phyloP scores from a whole-genome alignment of 352 stramenopile species.

The Globisporangium acanthophoron region DNA sequence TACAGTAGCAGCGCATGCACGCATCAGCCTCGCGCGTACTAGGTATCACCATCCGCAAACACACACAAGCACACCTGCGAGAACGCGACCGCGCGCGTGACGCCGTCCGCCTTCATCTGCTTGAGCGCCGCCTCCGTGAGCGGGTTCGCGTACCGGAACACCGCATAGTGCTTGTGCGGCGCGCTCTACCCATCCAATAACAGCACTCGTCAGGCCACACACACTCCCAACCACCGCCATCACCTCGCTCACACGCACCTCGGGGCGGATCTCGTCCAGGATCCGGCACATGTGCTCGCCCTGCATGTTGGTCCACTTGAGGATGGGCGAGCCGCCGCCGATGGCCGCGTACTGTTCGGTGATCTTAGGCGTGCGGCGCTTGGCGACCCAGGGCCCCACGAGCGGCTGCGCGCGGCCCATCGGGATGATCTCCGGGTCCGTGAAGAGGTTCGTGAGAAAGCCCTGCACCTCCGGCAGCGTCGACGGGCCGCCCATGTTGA shows the following conservation, averaged over 20 bases:
- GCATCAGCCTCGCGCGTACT: not conserved
- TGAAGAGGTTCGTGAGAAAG: slow-evolving; percentile 99
- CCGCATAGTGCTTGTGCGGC: slow-evolving; percentile 95
- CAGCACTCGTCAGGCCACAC: not conserved
- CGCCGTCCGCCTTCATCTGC: slow-evolving; percentile 92
- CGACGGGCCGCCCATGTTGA: slow-evolving; percentile 98
- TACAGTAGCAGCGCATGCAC: slow-evolving; percentile 6
- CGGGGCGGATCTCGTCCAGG: slow-evolving; percentile 84
- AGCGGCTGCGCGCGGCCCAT: slow-evolving; percentile 88
- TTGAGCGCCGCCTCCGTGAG: slow-evolving; percentile 95
- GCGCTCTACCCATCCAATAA: slow-evolving; percentile 32
- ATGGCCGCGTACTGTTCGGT: slow-evolving; percentile 95
- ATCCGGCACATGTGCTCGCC: slow-evolving; percentile 88
- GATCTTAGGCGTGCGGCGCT: slow-evolving; percentile 92
- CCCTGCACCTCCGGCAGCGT: slow-evolving; percentile 92
- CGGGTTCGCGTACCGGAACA: slow-evolving; percentile 98
- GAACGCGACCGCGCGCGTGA: slow-evolving; percentile 96
- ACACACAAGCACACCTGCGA: slow-evolving; percentile 58
- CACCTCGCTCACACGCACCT: slow-evolving; percentile 25
- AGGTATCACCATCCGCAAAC: not conserved
- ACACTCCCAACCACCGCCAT: too few relatives aligned
- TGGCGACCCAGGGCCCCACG: slow-evolving; percentile 73
- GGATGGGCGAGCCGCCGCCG: slow-evolving; percentile 96
- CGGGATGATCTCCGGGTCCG: slow-evolving; percentile 98
- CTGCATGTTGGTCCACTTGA: slow-evolving; percentile 96